Evolutionary conservation across 2,329 filamentous ascomycete species (phyloP).

Genomic region (Neodidymelliopsis sp.): DNA sequence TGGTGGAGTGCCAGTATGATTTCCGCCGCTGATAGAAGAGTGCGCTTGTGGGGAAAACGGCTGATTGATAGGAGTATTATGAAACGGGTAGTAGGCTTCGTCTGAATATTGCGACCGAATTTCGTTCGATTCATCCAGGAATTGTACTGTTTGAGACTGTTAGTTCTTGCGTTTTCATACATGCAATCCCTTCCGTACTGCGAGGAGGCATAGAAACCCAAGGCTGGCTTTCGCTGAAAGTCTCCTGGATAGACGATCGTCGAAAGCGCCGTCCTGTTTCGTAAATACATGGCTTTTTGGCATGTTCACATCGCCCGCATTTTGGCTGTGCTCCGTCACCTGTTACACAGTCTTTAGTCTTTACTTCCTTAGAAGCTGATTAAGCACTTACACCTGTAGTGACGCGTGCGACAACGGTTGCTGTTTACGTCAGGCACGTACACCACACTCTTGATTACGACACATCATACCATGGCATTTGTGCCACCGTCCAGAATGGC

Average conservation of each 20-base stretch:
- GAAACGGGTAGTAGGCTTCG: slow-evolving; percentile 27
- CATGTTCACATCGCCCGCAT: slow-evolving; percentile 43
- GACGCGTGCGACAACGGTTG: slow-evolving; percentile 49
- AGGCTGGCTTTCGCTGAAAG: slow-evolving; percentile 41
- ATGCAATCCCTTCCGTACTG: slow-evolving; percentile 25
- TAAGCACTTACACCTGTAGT: slow-evolving; percentile 44
- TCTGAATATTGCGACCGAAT: slow-evolving; percentile 42
- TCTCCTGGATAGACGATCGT: slow-evolving; percentile 44
- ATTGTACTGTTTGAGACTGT: slow-evolving; percentile 40
- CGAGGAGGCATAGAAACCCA: slow-evolving; percentile 47
- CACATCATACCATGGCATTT: slow-evolving; percentile 46
- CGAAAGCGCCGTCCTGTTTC: slow-evolving; percentile 47
- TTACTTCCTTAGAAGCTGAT: neutral
- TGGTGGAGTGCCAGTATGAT: slow-evolving; percentile 26
- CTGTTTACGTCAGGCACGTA: slow-evolving; percentile 31
- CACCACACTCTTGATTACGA: neutral
- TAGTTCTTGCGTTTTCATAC: slow-evolving; percentile 4
- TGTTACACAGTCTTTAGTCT: slow-evolving; percentile 28
- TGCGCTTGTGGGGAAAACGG: slow-evolving; percentile 16
- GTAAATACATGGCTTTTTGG: slow-evolving; percentile 45
- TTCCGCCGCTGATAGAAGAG: slow-evolving; percentile 25
- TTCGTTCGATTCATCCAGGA: slow-evolving; percentile 46
- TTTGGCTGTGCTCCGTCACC: slow-evolving; percentile 47
- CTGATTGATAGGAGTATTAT: slow-evolving; percentile 17
- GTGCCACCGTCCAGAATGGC: slow-evolving; percentile 11